Evolutionary conservation across 768 basidiomycete species (phyloP).

Genomic region (Podaxis carcinomalis): DNA sequence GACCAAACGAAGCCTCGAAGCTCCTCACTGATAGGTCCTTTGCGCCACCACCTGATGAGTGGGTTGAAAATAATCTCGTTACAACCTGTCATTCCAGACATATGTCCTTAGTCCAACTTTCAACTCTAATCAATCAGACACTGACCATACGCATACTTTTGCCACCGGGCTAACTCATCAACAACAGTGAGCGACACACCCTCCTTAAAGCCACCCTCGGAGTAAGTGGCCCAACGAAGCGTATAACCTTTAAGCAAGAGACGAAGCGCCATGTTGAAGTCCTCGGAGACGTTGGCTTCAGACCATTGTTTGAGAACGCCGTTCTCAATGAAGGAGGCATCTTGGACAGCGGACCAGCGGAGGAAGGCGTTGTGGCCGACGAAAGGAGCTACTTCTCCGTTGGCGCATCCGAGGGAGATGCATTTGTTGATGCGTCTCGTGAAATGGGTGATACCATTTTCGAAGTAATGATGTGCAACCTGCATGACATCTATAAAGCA

Average conservation of each 20-base stretch:
- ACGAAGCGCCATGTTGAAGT: constrained; percentile 74
- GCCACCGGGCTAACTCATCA: constrained; percentile 89
- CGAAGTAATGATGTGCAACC: constrained; percentile 85
- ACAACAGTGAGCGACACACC: constrained; percentile 84
- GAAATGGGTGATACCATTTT: constrained; percentile 87
- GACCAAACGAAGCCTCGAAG: constrained; percentile 75
- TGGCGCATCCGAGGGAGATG: constrained; percentile 74
- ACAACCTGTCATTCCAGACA: constrained; percentile 36
- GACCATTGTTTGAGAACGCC: constrained; percentile 66
- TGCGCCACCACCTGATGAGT: constrained; percentile 65
- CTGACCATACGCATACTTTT: constrained; percentile 63
- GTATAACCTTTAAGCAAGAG: constrained; percentile 68
- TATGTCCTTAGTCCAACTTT: neutral
- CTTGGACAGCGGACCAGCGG: constrained; percentile 84
- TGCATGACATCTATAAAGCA: constrained; percentile 68
- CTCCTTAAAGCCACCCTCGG: constrained; percentile 82
- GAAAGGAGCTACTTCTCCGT: constrained; percentile 79
- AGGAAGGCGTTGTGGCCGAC: constrained; percentile 88
- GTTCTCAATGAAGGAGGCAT: constrained; percentile 72
- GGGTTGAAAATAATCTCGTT: constrained; percentile 87
- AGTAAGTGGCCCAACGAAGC: constrained; percentile 82
- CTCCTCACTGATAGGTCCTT: constrained; percentile 77
- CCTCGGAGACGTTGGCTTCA: constrained; percentile 77
- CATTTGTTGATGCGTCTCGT: constrained; percentile 84
- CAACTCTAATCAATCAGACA: neutral